Conservation (phyloP, 768 basidiomycete genomes). For the Amanita phalloides region DNA sequence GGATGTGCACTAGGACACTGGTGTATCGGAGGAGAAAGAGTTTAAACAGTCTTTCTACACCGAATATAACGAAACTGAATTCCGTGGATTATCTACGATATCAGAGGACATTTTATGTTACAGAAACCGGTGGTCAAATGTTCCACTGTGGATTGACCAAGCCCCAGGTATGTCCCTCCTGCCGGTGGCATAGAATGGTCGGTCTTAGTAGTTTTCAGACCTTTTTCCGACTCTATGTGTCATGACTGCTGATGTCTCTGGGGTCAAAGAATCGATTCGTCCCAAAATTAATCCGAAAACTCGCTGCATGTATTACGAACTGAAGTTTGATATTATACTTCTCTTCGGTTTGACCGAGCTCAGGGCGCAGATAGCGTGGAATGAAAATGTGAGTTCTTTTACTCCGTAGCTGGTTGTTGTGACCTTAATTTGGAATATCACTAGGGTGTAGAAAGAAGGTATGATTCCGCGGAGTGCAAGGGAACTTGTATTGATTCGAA, state of each 20-base stretch:
- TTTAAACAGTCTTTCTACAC: conserved; percentile 9
- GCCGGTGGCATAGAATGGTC: neutral
- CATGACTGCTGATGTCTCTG: conserved; percentile 13
- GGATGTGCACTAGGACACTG: conserved; percentile 9
- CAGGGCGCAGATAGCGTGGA: conserved; percentile 34
- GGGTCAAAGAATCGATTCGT: conserved; percentile 3
- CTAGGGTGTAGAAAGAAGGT: conserved; percentile 14
- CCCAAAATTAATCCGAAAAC: neutral
- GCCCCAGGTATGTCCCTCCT: neutral
- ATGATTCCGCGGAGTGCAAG: neutral
- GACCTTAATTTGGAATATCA: neutral
- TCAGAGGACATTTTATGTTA: conserved; percentile 10
- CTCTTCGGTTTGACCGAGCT: conserved; percentile 34
- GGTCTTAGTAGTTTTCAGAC: neutral
- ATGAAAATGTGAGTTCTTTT: conserved; percentile 19
- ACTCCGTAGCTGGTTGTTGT: neutral
- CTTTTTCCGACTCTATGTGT: conserved; percentile 12
- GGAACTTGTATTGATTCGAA: neutral
- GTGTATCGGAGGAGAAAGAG: conserved; percentile 14
- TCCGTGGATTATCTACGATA: conserved; percentile 6
- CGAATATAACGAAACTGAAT: conserved; percentile 2
- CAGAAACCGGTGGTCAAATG: conserved; percentile 7
- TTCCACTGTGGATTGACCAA: conserved; percentile 10
- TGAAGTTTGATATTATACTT: conserved; percentile 27
- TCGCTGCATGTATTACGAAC: conserved; percentile 10